Evolutionary conservation across 1,284 basidiomycete species (phyloP), one percentile per base, ranked within the genome.

Genomic region (Kwoniella shivajii): DNA sequence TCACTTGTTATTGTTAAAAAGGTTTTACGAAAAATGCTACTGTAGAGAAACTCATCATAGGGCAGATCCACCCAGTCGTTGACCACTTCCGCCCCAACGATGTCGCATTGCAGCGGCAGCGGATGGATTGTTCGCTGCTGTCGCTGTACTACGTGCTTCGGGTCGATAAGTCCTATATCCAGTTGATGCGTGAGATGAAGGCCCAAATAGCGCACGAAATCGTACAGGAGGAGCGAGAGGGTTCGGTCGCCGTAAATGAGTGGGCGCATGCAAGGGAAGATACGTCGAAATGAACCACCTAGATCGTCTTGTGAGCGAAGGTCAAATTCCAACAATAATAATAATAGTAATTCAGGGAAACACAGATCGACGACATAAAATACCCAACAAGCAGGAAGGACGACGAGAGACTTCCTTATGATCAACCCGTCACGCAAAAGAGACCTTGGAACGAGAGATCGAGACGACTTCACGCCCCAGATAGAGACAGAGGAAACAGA

Each of bases 271-370:
- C 0, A 65, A 13, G 0, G 77, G 77, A 3, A 78, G 72, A 52
- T 72, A 78, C 1, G 60, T 63, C 2, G 70, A 66, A 11, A 74
- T 47, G 61, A 73, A 78, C 77, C 77, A 78, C 74, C 74, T 77
- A 49, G 4, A 39, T n/a, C n/a, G n/a, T n/a, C n/a, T n/a, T n/a
- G n/a, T n/a, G n/a, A n/a, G n/a, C n/a, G n/a, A n/a, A n/a, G n/a
- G n/a, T n/a, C n/a, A n/a, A n/a, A n/a, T n/a, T n/a, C n/a, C n/a
- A n/a, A n/a, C n/a, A n/a, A n/a, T n/a, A n/a, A n/a, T n/a, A n/a
- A n/a, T n/a, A n/a, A n/a, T n/a, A n/a, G n/a, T n/a, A n/a, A n/a
- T n/a, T n/a, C n/a, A n/a, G n/a, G n/a, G n/a, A n/a, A n/a, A n/a
- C n/a, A n/a, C n/a, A n/a, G n/a, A n/a, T n/a, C n/a, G n/a, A n/a